phyloP scores from a whole-genome alignment of 805 yeast genomes.

The Sungouiella blattae region DNA sequence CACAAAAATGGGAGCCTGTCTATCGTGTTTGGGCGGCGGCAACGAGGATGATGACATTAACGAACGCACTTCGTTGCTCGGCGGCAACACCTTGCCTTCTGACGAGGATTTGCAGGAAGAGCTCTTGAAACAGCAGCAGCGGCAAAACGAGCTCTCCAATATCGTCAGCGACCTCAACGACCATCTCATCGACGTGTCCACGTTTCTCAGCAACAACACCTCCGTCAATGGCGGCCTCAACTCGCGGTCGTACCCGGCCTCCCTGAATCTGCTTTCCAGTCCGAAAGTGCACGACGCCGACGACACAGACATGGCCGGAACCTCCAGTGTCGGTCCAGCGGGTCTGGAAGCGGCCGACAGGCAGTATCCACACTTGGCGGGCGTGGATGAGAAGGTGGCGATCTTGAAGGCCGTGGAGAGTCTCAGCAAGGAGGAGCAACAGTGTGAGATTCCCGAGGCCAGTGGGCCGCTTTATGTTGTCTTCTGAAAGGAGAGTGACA shows the following conservation, averaged over 20 bases:
- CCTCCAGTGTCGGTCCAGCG: conserved; percentile 8
- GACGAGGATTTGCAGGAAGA: conserved; percentile 35
- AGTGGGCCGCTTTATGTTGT: conserved; percentile 12
- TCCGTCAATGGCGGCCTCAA: conserved; percentile 5
- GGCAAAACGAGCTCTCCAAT: conserved; percentile 45
- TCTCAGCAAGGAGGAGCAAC: conserved; percentile 15
- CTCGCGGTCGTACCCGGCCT: conserved; percentile 4
- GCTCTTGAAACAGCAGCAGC: conserved; percentile 36
- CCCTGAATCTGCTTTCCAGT: conserved; percentile 4
- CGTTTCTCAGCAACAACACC: conserved; percentile 21
- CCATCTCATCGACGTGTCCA: conserved; percentile 34
- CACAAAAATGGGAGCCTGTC: conserved; percentile 51
- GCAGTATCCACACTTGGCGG: conserved; percentile 22
- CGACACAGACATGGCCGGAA: conserved; percentile 1
- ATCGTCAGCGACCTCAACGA: conserved; percentile 43
- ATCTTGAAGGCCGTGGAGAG: conserved; percentile 19
- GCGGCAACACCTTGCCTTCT: conserved; percentile 23
- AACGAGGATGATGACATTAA: conserved; percentile 36
- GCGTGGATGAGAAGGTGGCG: conserved; percentile 20
- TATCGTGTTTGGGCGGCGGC: conserved; percentile 40
- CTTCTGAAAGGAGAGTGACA: conserved; percentile 4
- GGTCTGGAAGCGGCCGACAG: conserved; percentile 13
- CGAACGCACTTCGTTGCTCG: conserved; percentile 37
- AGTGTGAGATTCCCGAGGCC: conserved; percentile 8
- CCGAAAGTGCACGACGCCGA: conserved; percentile 6